These are phyloP conservation scores for Trichoderma asperelloides DNA, from an alignment of 495 filamentous ascomycete genomes.

Conservation along the genomic window DNA sequence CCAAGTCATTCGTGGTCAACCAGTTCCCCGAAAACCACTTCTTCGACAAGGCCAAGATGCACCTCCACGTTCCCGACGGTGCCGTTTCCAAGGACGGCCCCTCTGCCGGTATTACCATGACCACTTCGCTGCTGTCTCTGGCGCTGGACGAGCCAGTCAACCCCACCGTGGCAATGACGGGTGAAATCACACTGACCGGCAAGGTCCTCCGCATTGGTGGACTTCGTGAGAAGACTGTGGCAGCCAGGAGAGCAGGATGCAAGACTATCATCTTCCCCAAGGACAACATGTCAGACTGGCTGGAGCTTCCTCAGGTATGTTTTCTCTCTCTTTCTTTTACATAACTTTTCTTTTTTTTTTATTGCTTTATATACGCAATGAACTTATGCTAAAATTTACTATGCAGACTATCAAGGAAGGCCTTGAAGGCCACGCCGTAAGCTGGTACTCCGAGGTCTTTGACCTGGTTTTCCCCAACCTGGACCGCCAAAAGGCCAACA, in stretches of 20 bases:
- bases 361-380: neutral
- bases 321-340: neutral
- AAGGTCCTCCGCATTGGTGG: constrained; percentile 96
- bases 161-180: constrained; percentile 94
- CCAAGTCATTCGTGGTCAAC: constrained; percentile 78
- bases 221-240: constrained; percentile 97
- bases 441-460: constrained; percentile 94
- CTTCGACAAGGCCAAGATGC: constrained; percentile 92
- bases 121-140: constrained; percentile 78
- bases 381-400: constrained; percentile 26
- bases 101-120: constrained; percentile 95
- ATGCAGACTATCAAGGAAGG: constrained; percentile 90
- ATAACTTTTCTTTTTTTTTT: neutral
- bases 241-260: constrained; percentile 85
- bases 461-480: constrained; percentile 80
- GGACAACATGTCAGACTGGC: constrained; percentile 94
- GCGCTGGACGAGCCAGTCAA: constrained; percentile 70
- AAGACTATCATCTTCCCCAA: constrained; percentile 91
- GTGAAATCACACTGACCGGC: constrained; percentile 93
- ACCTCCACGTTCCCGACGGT: constrained; percentile 95
- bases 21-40: constrained; percentile 84
- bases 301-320: constrained; percentile 92
- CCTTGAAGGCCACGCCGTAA: constrained; percentile 78
- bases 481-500: constrained; percentile 62
- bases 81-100: constrained; percentile 96